These are phyloP conservation scores for Boechera stricta DNA, from an alignment of 345 rosid species.

Conservation along the genomic window DNA sequence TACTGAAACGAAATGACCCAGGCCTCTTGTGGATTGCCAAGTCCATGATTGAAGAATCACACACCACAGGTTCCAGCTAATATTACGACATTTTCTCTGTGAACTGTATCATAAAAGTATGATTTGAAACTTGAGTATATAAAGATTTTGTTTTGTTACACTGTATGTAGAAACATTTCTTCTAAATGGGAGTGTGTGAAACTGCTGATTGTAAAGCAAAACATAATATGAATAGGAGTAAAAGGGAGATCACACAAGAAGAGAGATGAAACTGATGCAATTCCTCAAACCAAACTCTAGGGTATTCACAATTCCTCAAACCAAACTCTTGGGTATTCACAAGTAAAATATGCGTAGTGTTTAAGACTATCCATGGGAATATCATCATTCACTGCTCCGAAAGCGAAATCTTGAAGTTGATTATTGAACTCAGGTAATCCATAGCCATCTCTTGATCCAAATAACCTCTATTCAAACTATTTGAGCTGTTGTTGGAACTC, in stretches of 20 bases:
- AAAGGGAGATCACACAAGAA: neutral
- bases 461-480: too few species aligned
- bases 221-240: neutral
- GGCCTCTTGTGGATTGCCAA: constrained; percentile 95
- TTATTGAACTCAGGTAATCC: too few species aligned
- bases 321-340: too few species aligned
- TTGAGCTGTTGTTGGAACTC: too few species aligned
- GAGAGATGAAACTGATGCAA: neutral
- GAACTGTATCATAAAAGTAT: constrained; percentile 17
- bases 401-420: too few species aligned
- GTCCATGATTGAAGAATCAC: constrained; percentile 75
- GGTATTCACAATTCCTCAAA: neutral
- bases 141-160: constrained; percentile 3
- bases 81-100: neutral
- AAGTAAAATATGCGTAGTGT: too few species aligned
- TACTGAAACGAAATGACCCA: constrained; percentile 84
- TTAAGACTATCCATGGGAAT: too few species aligned
- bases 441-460: too few species aligned
- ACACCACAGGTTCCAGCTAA: constrained; percentile 48
- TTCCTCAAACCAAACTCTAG: too few species aligned
- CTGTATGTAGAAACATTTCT: constrained; percentile 3
- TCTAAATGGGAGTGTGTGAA: neutral
- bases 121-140: constrained; percentile 8
- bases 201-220: constrained; percentile 3
- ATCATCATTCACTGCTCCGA: too few species aligned